Conservation (phyloP, 805 yeast genomes). For the Candida montana region DNA sequence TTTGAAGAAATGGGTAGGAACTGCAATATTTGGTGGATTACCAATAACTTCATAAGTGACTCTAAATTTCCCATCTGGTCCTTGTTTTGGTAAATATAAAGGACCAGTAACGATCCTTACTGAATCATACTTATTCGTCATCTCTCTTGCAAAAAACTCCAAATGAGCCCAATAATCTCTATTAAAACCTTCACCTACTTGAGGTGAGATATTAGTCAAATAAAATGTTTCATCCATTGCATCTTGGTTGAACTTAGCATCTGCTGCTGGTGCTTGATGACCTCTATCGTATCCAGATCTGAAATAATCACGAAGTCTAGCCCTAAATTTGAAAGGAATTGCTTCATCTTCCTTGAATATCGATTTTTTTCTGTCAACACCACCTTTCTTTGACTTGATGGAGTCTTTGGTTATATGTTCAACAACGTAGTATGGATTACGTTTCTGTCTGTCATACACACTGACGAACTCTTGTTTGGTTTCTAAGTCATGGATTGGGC, state of each 20-base stretch:
- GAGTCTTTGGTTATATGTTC: constrained; percentile 84
- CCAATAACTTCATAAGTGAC: constrained; percentile 93
- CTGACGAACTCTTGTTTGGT: constrained; percentile 73
- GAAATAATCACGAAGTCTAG: constrained; percentile 76
- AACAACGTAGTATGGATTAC: constrained; percentile 82
- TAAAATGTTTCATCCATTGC: constrained; percentile 96
- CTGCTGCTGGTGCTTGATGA: constrained; percentile 97
- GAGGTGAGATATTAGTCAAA: constrained; percentile 90
- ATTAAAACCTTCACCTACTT: constrained; percentile 96
- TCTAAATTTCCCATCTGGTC: constrained; percentile 73
- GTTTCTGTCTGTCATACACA: constrained; percentile 76
- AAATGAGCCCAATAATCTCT: constrained; percentile 98
- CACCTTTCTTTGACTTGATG: constrained; percentile 37
- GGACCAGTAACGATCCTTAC: constrained; percentile 95
- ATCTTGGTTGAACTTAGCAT: constrained; percentile 81
- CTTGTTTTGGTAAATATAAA: constrained; percentile 72
- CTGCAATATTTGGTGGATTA: constrained; percentile 93
- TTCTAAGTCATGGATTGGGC: constrained; percentile 84
- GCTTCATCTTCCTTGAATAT: constrained; percentile 82
- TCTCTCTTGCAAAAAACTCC: constrained; percentile 79
- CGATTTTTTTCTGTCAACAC: constrained; percentile 74
- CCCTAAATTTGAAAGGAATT: constrained; percentile 75
- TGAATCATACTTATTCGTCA: constrained; percentile 63
- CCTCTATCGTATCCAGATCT: constrained; percentile 96
- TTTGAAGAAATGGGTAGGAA: constrained; percentile 96